Evolutionary conservation across 164 flowering plant species (phyloP).

Genomic region (Umbilicus rupestris): DNA sequence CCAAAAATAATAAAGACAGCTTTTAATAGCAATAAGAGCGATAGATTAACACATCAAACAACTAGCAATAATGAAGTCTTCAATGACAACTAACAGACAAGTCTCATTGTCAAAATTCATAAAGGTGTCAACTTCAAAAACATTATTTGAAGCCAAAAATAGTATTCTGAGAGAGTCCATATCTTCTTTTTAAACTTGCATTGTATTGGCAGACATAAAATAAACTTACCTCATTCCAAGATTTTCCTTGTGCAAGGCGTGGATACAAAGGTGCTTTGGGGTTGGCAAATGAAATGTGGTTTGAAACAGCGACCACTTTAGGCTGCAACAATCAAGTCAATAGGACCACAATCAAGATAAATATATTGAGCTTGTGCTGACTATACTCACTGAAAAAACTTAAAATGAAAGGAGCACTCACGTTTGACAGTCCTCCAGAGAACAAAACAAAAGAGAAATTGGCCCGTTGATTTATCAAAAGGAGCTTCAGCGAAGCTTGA

Average conservation of each 20-base stretch:
- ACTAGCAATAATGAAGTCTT: neutral
- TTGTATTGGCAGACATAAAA: neutral
- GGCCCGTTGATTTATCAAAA: constrained; percentile 49
- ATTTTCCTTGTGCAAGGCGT: constrained; percentile 65
- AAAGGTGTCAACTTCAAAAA: neutral
- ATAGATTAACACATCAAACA: no score
- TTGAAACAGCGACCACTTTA: constrained; percentile 47
- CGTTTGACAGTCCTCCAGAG: constrained; percentile 41
- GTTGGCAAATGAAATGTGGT: constrained; percentile 39
- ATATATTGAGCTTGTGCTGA: neutral
- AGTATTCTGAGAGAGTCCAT: neutral
- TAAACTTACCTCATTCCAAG: constrained; percentile 60
- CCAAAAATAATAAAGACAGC: neutral
- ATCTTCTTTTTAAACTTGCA: neutral
- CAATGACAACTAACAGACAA: neutral
- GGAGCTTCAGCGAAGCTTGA: constrained; percentile 33
- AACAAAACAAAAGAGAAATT: constrained; percentile 53
- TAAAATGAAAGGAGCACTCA: constrained; percentile 12
- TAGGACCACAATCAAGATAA: neutral
- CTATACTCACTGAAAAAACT: neutral
- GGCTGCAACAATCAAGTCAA: constrained; percentile 35
- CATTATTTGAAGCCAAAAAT: neutral
- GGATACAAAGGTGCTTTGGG: constrained; percentile 75
- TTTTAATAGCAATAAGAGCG: neutral
- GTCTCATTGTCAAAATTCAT: neutral